Evolutionary conservation across 2,329 filamentous ascomycete species (phyloP).

Genomic region (Beauveria australis): DNA sequence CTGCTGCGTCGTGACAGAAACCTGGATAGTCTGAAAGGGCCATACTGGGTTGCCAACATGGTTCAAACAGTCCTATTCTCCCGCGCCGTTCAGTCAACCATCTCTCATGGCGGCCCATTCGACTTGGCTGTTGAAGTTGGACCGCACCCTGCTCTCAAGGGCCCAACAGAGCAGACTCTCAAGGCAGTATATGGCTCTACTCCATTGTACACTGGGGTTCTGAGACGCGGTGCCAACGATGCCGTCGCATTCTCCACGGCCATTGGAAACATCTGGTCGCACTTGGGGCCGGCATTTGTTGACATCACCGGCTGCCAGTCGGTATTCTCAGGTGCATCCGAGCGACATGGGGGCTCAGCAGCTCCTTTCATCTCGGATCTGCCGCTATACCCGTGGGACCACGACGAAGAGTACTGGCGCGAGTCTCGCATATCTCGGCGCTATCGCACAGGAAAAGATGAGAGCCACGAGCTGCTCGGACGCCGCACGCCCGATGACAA

Average conservation of each 20-base stretch:
- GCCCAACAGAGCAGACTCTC: neutral
- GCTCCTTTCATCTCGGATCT: constrained; percentile 26
- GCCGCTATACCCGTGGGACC: constrained; percentile 25
- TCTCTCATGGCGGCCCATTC: neutral
- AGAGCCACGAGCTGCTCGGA: constrained; percentile 35
- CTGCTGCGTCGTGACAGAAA: neutral
- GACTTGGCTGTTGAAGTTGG: constrained; percentile 35
- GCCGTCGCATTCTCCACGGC: constrained; percentile 21
- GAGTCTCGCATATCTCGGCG: constrained; percentile 18
- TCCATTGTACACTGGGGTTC: constrained; percentile 30
- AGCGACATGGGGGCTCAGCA: neutral
- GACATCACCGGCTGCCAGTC: neutral
- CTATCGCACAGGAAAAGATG: constrained; percentile 28
- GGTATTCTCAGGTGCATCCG: neutral
- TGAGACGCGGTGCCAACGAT: constrained; percentile 30
- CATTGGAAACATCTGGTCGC: neutral
- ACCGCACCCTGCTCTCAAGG: constrained; percentile 37
- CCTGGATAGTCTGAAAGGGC: neutral
- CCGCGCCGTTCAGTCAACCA: constrained; percentile 16
- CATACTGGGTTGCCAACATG: constrained; percentile 32
- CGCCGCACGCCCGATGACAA: constrained; percentile 15
- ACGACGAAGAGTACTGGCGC: constrained; percentile 19
- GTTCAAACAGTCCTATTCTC: constrained; percentile 25
- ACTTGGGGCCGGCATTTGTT: neutral
- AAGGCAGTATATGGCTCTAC: constrained; percentile 16